Evolutionary conservation across 148 eudicot species (phyloP), one percentile per base, ranked within the genome.

Genomic region (Chenopodium album): DNA sequence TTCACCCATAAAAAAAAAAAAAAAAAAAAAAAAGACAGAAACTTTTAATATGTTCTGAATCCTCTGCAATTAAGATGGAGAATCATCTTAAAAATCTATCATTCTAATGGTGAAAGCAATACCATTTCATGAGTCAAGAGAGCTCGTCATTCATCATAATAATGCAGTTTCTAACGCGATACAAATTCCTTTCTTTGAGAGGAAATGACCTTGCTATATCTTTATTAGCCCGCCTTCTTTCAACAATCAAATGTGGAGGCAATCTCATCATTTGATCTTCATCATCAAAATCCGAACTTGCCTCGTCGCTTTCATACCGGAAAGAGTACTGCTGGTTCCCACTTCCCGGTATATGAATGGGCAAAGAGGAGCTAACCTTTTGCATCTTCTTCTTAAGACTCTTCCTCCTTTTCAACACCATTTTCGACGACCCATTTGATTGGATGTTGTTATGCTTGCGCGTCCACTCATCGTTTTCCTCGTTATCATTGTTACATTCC

Each of bases 221-320:
- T 65, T 60, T 84, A 23, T 26, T 80, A 5, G 78, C 73, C 8
- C 54, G 29, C 31, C 89, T 73, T 62, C 82, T 71, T 19, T 82
- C 84, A 12, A 82, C 60, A 64, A 87, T 87, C 76, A 85, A 62
- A 75, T 87, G 89, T 1, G 90, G 90, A 50, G 88, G 88, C 48
- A 83, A 78, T 28, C 82, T 71, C 67, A 56, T 68, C 46, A 75
- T 50, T 1, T 9, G 19, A 73, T 73, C 71, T 4, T 65, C 73
- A 50, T 68, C 66, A 29, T 67, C 56, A 11, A n/a, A 37, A 9
- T 68, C 84, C 11, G 48, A 37, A 17, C 76, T 29, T 10, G 67
- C 78, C 22, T 75, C 65, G 20, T 81, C 75, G 28, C 48, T 7
- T 31, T 80, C 56, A 71, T 60, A 71, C 69, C 52, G 41, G 14